Base-by-base conservation (phyloP, 129 eudicot genomes). In the Flaveria trinervia region DNA sequence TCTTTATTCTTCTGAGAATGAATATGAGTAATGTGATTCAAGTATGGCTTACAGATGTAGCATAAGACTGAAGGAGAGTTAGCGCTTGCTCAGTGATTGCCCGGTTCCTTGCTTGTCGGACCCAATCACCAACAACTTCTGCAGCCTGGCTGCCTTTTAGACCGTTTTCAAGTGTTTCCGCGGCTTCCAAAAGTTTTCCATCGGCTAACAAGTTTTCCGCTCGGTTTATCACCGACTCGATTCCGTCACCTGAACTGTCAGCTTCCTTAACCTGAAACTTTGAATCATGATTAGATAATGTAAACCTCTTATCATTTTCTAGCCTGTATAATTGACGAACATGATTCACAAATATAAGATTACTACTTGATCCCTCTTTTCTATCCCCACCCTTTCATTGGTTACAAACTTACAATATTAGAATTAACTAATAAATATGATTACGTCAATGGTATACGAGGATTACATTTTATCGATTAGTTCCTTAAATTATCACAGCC, bases 11-110 rank as follows among this genome's bases (percentile, higher is more conserved):
- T 33, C 65, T 36, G 30, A 57, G 65, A 57, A 57, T 7, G 5
- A 49, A 49, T 23, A 57, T 20, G 30, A 64, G 33, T 48, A 62
- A 30, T 28, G 55, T 68, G 50, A 66, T 39, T 81, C 73, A 89
- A 59, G 85, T 77, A 71, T 88, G 84, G 89, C 93, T 94, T 67
- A 86, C 75, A 50, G 96, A 85, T 51, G 97, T 89, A 65, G 98
- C 90, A 67, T 89, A 94, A 54, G 98, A 89, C 67, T 87, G 96
- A 62, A 94, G 79, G 9, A 94, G 81, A 41, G 92, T 83, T 70
- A 94, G 64, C 45, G 98, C 96, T 78, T 94, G 98, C 82, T 91
- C 98, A 15, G 97, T 76, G 55, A 94, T 86, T 45, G 97, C 98
- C 66, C 97, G 81, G 73, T 91, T 86, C 79, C 92, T 87, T 48